phyloP scores from a whole-genome alignment of 805 yeast genomes.

The Phaffomyces opuntiae region DNA sequence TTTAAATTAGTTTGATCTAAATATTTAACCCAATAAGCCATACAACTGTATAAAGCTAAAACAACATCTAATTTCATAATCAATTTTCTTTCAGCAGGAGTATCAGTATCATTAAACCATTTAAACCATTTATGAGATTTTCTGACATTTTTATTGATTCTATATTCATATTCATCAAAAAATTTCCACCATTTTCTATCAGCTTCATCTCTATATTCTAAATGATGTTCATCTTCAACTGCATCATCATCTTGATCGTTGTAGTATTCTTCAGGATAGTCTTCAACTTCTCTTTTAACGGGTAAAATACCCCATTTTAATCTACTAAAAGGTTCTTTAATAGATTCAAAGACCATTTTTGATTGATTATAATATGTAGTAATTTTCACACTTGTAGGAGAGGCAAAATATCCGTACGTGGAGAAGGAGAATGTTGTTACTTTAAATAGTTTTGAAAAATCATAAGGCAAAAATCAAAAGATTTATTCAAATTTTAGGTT shows the following conservation, averaged over 20 bases:
- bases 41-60: conserved; percentile 47
- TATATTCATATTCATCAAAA: conserved; percentile 49
- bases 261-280: conserved; percentile 6
- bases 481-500: too few relatives aligned
- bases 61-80: conserved; percentile 49
- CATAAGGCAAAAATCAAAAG: too few relatives aligned
- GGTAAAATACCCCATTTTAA: conserved; percentile 30
- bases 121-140: conserved; percentile 9
- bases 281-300: conserved; percentile 20
- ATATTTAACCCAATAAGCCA: conserved; percentile 64
- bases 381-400: neutral
- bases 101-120: conserved; percentile 11
- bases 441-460: neutral
- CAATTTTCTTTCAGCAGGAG: conserved; percentile 36
- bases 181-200: conserved; percentile 47
- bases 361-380: neutral
- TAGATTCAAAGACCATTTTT: neutral
- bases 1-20: conserved; percentile 55
- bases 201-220: conserved; percentile 47
- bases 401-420: neutral
- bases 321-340: conserved; percentile 10
- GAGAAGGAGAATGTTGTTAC: neutral
- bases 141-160: conserved; percentile 1
- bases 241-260: neutral
- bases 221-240: conserved; percentile 9